Evolutionary conservation across 1,284 basidiomycete genomes (phyloP).

Genomic region (Ganoderma leucocontextum): DNA sequence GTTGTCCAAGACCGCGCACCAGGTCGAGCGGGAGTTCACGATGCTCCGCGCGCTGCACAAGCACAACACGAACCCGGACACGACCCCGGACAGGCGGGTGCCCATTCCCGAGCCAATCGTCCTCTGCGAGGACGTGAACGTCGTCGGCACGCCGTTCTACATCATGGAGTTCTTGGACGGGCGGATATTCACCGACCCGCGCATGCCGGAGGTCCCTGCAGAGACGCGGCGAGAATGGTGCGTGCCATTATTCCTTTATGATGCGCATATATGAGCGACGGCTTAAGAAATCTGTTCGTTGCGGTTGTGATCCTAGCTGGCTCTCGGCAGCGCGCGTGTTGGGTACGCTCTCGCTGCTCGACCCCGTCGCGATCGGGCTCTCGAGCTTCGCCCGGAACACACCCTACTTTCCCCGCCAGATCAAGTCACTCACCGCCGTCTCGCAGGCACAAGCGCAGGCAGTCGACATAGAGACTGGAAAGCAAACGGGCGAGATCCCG

Average conservation of each 20-base stretch:
- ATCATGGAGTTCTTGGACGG: conserved; percentile 96
- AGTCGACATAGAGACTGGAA: conserved; percentile 68
- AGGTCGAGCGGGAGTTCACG: conserved; percentile 91
- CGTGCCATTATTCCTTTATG: conserved; percentile 33
- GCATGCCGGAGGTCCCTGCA: conserved; percentile 74
- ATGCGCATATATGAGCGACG: neutral
- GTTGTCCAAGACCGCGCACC: conserved; percentile 90
- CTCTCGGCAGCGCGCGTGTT: conserved; percentile 79
- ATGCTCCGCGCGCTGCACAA: conserved; percentile 80
- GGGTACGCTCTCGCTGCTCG: conserved; percentile 77
- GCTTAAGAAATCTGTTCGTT: neutral
- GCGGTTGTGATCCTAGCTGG: conserved; percentile 60
- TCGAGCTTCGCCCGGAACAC: conserved; percentile 79
- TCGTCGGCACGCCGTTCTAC: conserved; percentile 94
- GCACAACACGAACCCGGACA: conserved; percentile 70
- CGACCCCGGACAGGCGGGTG: conserved; percentile 60
- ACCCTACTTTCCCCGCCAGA: conserved; percentile 92
- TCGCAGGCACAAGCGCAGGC: conserved; percentile 76
- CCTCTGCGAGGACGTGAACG: conserved; percentile 79
- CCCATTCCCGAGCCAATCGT: conserved; percentile 89
- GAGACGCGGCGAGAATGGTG: conserved; percentile 79
- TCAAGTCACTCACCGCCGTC: conserved; percentile 83
- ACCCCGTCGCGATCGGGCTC: conserved; percentile 77
- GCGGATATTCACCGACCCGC: conserved; percentile 88
- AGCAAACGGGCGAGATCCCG: conserved; percentile 74